These are phyloP conservation scores for Cladosporium halotolerans DNA, from an alignment of 2,329 filamentous ascomycete genomes.

Conservation along the genomic window DNA sequence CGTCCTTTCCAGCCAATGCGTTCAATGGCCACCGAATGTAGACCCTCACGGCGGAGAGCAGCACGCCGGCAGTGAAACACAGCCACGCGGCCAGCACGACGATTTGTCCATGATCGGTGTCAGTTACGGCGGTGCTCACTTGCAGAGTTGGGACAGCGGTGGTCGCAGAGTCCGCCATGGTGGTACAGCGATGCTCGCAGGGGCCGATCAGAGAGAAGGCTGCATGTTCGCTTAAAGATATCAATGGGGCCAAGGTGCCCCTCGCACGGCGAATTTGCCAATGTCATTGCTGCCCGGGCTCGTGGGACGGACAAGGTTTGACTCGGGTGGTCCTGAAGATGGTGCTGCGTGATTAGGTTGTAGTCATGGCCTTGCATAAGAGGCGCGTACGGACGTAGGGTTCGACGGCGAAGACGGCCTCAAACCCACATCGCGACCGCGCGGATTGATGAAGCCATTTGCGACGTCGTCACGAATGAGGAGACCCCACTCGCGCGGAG, in stretches of 20 bases:
- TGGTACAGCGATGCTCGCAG: neutral
- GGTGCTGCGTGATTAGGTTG: neutral
- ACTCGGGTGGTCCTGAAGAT: neutral
- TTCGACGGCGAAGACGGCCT: neutral
- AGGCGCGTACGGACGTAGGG: neutral
- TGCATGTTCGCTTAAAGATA: neutral
- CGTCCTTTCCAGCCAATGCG: conserved; percentile 9
- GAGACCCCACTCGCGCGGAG: neutral
- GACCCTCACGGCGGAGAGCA: conserved; percentile 3
- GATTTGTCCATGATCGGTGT: conserved; percentile 14
- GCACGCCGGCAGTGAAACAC: conserved; percentile 13
- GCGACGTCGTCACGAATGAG: neutral
- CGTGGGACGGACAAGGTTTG: too few species aligned
- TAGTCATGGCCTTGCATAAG: neutral
- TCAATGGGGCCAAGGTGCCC: too few species aligned
- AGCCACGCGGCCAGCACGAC: conserved; percentile 13
- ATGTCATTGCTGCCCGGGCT: too few species aligned
- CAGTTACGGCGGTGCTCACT: conserved; percentile 15
- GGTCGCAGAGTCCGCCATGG: conserved; percentile 8
- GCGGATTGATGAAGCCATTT: neutral
- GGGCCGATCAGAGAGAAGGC: neutral
- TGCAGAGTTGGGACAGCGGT: conserved; percentile 9
- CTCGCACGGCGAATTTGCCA: too few species aligned
- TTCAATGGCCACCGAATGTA: conserved; percentile 13
- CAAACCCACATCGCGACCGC: neutral